Conservation (phyloP, 2,329 filamentous ascomycete species). For the Dendryphion nanum region DNA sequence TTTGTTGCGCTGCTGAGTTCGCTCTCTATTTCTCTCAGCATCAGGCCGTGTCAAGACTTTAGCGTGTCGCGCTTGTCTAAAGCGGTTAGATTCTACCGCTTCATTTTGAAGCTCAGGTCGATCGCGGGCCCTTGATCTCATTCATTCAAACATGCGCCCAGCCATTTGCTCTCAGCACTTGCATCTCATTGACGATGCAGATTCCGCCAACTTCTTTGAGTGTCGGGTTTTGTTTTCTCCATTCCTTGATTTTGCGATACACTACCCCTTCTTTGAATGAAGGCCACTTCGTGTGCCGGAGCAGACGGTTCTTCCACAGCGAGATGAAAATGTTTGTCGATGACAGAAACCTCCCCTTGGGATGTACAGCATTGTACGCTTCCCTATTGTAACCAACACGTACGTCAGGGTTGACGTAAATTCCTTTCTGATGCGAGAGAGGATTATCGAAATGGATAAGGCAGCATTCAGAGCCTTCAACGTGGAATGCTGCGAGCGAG, state of each 20-base stretch:
- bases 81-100: no score
- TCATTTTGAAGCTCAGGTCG: no score
- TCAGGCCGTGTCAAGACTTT: no score
- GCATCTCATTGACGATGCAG: conserved; percentile 42
- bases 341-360: background rate
- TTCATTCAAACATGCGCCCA: conserved; percentile 38
- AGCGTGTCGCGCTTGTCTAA: no score
- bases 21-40: no score
- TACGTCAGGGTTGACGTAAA: conserved; percentile 69
- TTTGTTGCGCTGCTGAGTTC: no score
- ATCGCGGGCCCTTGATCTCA: no score
- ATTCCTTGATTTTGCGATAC: background rate
- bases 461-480: conserved; percentile 79
- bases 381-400: conserved; percentile 61
- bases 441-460: conserved; percentile 72
- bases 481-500: conserved; percentile 57
- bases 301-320: conserved; percentile 7
- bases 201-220: conserved; percentile 24
- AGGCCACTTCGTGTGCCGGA: conserved; percentile 3
- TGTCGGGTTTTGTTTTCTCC: conserved; percentile 4
- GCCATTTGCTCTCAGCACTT: conserved; percentile 33
- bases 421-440: conserved; percentile 51
- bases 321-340: background rate
- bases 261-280: conserved; percentile 5
- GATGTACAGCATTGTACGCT: conserved; percentile 21